phyloP scores from a whole-genome alignment of 805 yeast genomes.

The Yamadazyma insecticola region DNA sequence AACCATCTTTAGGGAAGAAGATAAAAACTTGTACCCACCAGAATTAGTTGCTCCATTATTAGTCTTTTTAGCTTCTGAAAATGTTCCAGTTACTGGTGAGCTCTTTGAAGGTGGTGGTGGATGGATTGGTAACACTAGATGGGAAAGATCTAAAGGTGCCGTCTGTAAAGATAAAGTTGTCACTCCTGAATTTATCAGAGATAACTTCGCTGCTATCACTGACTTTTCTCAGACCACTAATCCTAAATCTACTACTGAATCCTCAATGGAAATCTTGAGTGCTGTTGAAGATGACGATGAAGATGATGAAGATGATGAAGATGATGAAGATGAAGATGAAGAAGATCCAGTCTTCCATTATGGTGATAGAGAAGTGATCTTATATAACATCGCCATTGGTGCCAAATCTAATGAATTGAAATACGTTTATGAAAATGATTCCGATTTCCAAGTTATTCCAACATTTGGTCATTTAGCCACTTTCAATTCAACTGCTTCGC shows the following conservation, averaged over 20 bases:
- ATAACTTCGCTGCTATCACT: conserved; percentile 60
- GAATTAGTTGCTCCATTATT: conserved; percentile 87
- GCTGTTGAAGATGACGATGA: conserved; percentile 53
- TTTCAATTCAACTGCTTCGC: conserved; percentile 58
- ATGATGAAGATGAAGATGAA: conserved; percentile 35
- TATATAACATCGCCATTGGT: conserved; percentile 89
- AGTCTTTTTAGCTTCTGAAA: conserved; percentile 72
- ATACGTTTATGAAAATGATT: conserved; percentile 72
- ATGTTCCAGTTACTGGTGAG: conserved; percentile 70
- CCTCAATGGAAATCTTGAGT: conserved; percentile 72
- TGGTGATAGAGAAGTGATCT: conserved; percentile 65
- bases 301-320: conserved; percentile 40
- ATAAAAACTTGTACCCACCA: conserved; percentile 80
- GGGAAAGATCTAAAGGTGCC: conserved; percentile 89
- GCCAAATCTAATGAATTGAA: conserved; percentile 72
- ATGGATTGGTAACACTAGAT: conserved; percentile 91
- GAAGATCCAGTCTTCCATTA: conserved; percentile 50
- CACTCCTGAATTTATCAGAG: conserved; percentile 66
- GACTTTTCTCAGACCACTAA: conserved; percentile 60
- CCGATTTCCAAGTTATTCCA: conserved; percentile 81
- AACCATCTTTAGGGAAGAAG: conserved; percentile 75
- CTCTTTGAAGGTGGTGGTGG: conserved; percentile 94
- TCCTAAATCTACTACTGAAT: conserved; percentile 64
- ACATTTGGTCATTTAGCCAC: conserved; percentile 88
- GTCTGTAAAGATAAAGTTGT: conserved; percentile 51